phyloP scores from a whole-genome alignment of 805 yeast genomes.

The Saccharomycopsis lassenensis region DNA sequence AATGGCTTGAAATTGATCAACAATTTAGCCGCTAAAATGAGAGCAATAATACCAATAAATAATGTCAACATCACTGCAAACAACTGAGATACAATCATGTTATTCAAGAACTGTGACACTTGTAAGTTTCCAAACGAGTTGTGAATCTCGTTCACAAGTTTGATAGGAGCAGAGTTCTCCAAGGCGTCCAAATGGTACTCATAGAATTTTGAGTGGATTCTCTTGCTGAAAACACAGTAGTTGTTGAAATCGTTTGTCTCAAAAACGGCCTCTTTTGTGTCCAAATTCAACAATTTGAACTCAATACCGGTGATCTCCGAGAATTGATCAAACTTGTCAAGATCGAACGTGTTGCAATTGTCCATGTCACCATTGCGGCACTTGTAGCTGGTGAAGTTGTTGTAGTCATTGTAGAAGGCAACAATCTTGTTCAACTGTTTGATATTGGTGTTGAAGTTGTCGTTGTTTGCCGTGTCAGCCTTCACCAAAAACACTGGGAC shows the following conservation, averaged over 20 bases:
- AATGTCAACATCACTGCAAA: not conserved
- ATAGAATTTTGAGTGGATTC: slow-evolving; percentile 3
- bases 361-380: slow-evolving; percentile 1
- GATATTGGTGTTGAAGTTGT: not conserved
- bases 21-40: slow-evolving; percentile 4
- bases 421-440: slow-evolving; percentile 1
- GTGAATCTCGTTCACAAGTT: slow-evolving; percentile 4
- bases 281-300: slow-evolving; percentile 4
- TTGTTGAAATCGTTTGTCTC: slow-evolving; percentile 3
- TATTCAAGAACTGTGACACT: slow-evolving; percentile 5
- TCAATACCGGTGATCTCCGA: slow-evolving; percentile 1
- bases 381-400: not conserved
- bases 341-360: slow-evolving; percentile 7
- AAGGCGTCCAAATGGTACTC: slow-evolving; percentile 7
- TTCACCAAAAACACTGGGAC: slow-evolving; percentile 8
- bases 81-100: slow-evolving; percentile 4
- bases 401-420: slow-evolving; percentile 4
- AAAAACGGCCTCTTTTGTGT: slow-evolving; percentile 4
- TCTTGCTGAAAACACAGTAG: slow-evolving; percentile 9
- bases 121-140: slow-evolving; percentile 5
- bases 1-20: not conserved
- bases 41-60: slow-evolving; percentile 1
- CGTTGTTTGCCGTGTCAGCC: not conserved
- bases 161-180: slow-evolving; percentile 1
- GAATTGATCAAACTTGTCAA: slow-evolving; percentile 3